Percentiles rank a stretch among this genome's conserved stretches.
Evolutionary conservation across 75 land plant species (phyloP).

Genomic region (Selaginella moellendorffii): DNA sequence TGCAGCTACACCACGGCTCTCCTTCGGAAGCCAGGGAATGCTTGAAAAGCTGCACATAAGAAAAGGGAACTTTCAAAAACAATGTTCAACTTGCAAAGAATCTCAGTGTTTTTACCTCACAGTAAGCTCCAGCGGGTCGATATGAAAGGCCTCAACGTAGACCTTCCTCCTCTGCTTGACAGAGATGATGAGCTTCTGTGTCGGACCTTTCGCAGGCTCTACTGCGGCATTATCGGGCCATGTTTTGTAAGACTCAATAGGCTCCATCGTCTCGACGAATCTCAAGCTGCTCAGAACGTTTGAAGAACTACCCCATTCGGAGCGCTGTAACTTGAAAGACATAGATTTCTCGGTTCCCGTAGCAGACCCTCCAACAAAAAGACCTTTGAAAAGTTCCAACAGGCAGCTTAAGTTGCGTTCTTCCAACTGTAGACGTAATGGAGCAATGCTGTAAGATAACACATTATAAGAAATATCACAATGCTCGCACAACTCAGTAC

Average conservation of each 20-base stretch:
- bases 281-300: slow-evolving; percentile 10
- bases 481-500: too few relatives aligned
- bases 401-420: slow-evolving; percentile 52
- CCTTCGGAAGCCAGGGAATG: slow-evolving; percentile 55
- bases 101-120: slow-evolving; percentile 37
- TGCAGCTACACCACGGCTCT: slow-evolving; percentile 30
- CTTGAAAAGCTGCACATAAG: slow-evolving; percentile 66
- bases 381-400: slow-evolving; percentile 37
- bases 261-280: slow-evolving; percentile 19
- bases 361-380: slow-evolving; percentile 8
- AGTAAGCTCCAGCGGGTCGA: slow-evolving; percentile 64
- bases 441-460: slow-evolving; percentile 46
- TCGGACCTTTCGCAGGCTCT: slow-evolving; percentile 55
- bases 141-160: slow-evolving; percentile 56
- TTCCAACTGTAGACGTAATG: slow-evolving; percentile 63
- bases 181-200: slow-evolving; percentile 49
- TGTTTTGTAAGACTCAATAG: too few relatives aligned
- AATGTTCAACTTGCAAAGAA: background rate
- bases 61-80: background rate
- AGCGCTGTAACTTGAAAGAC: slow-evolving; percentile 6
- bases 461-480: too few relatives aligned
- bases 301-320: slow-evolving; percentile 11
- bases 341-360: background rate
- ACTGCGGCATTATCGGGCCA: slow-evolving; percentile 31
- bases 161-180: slow-evolving; percentile 63